phyloP scores from a whole-genome alignment of 2,329 filamentous ascomycete genomes.

The Sclerotinia nivalis region DNA sequence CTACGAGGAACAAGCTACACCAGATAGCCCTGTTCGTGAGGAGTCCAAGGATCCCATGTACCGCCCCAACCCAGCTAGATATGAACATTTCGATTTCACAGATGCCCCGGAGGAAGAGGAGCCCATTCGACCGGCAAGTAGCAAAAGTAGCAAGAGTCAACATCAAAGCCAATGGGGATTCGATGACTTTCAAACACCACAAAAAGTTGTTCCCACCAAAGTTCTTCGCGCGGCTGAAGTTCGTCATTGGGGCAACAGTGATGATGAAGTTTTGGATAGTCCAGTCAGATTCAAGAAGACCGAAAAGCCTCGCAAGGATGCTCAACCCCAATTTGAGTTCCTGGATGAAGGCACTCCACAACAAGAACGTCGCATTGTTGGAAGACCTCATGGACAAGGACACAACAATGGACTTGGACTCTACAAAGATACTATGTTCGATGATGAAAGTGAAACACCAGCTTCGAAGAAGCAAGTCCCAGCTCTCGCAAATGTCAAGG shows the following conservation, averaged over 20 bases:
- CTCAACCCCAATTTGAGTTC: constrained; percentile 81
- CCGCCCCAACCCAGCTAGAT: constrained; percentile 73
- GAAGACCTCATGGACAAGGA: constrained; percentile 54
- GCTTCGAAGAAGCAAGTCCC: constrained; percentile 31
- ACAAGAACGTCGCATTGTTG: constrained; percentile 49
- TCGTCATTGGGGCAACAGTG: constrained; percentile 77
- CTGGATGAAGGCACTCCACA: constrained; percentile 69
- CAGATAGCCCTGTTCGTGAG: constrained; percentile 45
- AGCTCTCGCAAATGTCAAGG: constrained; percentile 67
- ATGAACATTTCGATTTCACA: constrained; percentile 80
- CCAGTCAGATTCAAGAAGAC: constrained; percentile 59
- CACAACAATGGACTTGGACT: constrained; percentile 69
- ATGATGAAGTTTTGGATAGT: constrained; percentile 58
- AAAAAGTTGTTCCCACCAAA: constrained; percentile 66
- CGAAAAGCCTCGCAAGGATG: constrained; percentile 73
- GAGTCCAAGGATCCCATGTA: constrained; percentile 48
- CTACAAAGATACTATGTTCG: constrained; percentile 76
- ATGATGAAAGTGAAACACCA: constrained; percentile 45
- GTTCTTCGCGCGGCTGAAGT: constrained; percentile 64
- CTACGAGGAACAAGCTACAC: constrained; percentile 52
- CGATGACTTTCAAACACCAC: constrained; percentile 81
- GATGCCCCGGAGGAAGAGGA: constrained; percentile 54
- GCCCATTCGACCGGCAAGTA: constrained; percentile 26
- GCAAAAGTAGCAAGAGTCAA: constrained; percentile 51
- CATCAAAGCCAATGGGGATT: constrained; percentile 82